A percentile compares a stretch with the other conserved stretches of the same genome.
These are phyloP conservation scores for Pseudonitzschia pungens DNA, from an alignment of 108 stramenopile genomes.

Conservation along the genomic window DNA sequence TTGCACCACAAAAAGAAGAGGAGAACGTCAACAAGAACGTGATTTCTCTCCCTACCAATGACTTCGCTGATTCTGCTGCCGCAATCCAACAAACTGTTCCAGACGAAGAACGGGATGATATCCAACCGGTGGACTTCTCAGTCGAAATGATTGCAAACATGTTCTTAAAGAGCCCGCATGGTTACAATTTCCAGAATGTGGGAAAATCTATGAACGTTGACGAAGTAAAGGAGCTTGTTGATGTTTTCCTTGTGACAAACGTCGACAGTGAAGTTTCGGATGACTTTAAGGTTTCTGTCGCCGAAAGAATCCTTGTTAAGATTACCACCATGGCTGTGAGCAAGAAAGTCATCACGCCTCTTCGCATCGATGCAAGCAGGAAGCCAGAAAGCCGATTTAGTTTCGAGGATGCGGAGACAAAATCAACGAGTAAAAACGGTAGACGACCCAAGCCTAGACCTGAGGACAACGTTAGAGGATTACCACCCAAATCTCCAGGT, in stretches of 20 bases:
- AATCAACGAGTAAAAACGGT: not conserved
- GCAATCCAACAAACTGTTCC: slow-evolving; percentile 8
- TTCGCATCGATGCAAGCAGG: not conserved
- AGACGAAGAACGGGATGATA: not conserved
- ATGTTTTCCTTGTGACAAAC: slow-evolving; percentile 25
- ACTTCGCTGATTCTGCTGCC: slow-evolving; percentile 22
- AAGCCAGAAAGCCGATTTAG: not conserved
- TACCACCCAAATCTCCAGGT: slow-evolving; percentile 9
- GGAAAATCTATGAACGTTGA: slow-evolving; percentile 10
- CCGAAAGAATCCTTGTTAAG: slow-evolving; percentile 7
- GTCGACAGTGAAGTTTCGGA: slow-evolving; percentile 13
- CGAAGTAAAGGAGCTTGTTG: slow-evolving; percentile 32
- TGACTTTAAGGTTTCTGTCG: slow-evolving; percentile 15
- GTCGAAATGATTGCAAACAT: slow-evolving; percentile 24
- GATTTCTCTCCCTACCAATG: slow-evolving; percentile 24
- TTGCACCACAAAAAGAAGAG: no score
- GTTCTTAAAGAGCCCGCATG: slow-evolving; percentile 24
- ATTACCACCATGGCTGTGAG: not conserved
- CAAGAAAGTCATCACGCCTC: not conserved
- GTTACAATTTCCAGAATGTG: slow-evolving; percentile 11
- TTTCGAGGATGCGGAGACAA: not conserved
- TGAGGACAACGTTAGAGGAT: not conserved
- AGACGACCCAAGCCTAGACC: not conserved
- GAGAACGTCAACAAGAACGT: not conserved
- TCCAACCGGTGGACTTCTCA: slow-evolving; percentile 9